phyloP scores from a whole-genome alignment of 352 stramenopile genomes.

The Peronospora tabacina region DNA sequence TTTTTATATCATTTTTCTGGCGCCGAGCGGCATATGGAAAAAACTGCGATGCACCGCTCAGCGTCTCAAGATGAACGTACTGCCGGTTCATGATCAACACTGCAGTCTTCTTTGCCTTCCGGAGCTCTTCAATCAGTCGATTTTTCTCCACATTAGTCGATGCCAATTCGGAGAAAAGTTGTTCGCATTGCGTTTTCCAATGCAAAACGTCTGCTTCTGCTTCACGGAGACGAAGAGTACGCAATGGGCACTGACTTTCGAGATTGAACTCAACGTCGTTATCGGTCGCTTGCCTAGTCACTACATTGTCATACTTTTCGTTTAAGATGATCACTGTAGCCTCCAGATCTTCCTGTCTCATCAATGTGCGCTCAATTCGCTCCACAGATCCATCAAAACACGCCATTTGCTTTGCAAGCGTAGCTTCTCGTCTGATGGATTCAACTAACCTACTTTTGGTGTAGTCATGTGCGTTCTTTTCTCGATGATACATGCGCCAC shows the following conservation, averaged over 20 bases:
- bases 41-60: background rate
- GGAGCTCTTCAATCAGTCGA: constrained; percentile 13
- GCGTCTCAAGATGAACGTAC: constrained; percentile 7
- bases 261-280: constrained; percentile 6
- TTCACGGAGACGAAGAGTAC: constrained; percentile 14
- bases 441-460: constrained; percentile 27
- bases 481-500: constrained; percentile 23
- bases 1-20: constrained; percentile 8
- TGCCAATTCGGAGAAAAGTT: constrained; percentile 10
- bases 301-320: constrained; percentile 1
- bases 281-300: constrained; percentile 1
- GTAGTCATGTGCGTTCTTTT: constrained; percentile 30
- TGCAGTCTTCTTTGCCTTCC: constrained; percentile 22
- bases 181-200: constrained; percentile 20
- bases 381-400: constrained; percentile 12
- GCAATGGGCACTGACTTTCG: constrained; percentile 2
- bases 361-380: constrained; percentile 21
- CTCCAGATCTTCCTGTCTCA: constrained; percentile 27
- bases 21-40: background rate
- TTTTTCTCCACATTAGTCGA: constrained; percentile 15
- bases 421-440: constrained; percentile 18
- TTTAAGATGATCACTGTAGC: constrained; percentile 4
- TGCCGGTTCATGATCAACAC: constrained; percentile 23
- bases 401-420: constrained; percentile 15
- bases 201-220: constrained; percentile 7